Evolutionary conservation across 805 yeast genomes (phyloP).

Genomic region (Jamesozyma jinghongensis): DNA sequence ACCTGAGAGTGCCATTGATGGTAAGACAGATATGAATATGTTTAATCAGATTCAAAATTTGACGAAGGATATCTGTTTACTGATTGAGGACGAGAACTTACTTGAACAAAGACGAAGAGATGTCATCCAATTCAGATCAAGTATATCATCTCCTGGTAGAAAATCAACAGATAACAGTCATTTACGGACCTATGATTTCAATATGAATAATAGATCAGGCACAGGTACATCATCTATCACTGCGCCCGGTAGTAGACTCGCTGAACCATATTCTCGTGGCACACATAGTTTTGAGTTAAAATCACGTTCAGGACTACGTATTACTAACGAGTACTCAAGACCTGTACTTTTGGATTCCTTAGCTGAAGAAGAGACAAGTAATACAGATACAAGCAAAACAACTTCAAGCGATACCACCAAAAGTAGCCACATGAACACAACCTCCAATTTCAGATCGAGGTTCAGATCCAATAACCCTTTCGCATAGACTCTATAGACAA

Average conservation of each 20-base stretch:
- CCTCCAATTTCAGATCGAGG: constrained; percentile 2
- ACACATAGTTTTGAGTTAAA: constrained; percentile 14
- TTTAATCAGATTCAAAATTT: constrained; percentile 32
- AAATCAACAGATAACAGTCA: constrained; percentile 30
- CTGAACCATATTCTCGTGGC: no score
- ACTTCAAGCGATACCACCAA: background rate
- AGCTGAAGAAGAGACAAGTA: constrained; percentile 19
- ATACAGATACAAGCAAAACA: no score
- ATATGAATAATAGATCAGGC: background rate
- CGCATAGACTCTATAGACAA: background rate
- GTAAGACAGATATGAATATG: constrained; percentile 30
- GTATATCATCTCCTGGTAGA: constrained; percentile 29
- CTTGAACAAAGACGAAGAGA: constrained; percentile 22
- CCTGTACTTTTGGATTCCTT: constrained; percentile 18
- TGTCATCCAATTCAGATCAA: constrained; percentile 25
- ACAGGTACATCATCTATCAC: no score
- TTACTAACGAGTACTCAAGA: constrained; percentile 6
- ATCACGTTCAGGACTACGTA: constrained; percentile 4
- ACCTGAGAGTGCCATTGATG: constrained; percentile 27
- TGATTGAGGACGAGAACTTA: constrained; percentile 22
- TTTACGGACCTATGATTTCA: constrained; percentile 6
- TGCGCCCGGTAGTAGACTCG: no score
- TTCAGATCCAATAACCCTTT: constrained; percentile 3
- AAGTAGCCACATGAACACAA: background rate
- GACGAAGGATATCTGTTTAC: constrained; percentile 33